Evolutionary conservation across 140 eudicot species (phyloP).

Genomic region (Bidens hawaiensis): DNA sequence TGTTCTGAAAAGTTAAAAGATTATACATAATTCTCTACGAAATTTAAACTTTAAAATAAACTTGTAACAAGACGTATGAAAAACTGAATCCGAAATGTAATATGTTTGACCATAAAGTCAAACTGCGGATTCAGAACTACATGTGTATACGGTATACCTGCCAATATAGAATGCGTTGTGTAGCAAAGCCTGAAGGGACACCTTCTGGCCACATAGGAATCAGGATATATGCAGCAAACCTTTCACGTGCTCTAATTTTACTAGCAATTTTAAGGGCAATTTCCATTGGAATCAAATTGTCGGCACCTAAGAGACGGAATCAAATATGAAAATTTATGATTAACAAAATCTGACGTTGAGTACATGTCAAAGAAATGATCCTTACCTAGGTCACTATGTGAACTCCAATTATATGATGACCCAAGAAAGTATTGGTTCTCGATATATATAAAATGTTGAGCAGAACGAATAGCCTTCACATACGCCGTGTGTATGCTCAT

Average conservation of each 20-base stretch:
- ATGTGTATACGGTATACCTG: no score
- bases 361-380: conserved; percentile 4
- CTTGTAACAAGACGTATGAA: no score
- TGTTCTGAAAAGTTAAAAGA: conserved; percentile 41
- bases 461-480: conserved; percentile 88
- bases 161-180: conserved; percentile 88
- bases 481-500: conserved; percentile 97
- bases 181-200: conserved; percentile 73
- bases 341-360: not conserved
- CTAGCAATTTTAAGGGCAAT: conserved; percentile 84
- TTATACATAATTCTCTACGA: not conserved
- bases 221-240: conserved; percentile 80
- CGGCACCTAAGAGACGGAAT: conserved; percentile 63
- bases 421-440: conserved; percentile 96
- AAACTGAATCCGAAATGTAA: no score
- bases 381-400: conserved; percentile 70
- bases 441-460: conserved; percentile 84
- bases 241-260: conserved; percentile 78
- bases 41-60: no score
- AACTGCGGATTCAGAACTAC: no score
- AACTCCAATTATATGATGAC: conserved; percentile 84
- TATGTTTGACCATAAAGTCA: no score
- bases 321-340: not conserved
- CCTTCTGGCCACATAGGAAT: conserved; percentile 99
- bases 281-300: conserved; percentile 95